Base-by-base conservation (phyloP, 371 early-diverging fungal genomes). In the Lichtheimia ornata region DNA sequence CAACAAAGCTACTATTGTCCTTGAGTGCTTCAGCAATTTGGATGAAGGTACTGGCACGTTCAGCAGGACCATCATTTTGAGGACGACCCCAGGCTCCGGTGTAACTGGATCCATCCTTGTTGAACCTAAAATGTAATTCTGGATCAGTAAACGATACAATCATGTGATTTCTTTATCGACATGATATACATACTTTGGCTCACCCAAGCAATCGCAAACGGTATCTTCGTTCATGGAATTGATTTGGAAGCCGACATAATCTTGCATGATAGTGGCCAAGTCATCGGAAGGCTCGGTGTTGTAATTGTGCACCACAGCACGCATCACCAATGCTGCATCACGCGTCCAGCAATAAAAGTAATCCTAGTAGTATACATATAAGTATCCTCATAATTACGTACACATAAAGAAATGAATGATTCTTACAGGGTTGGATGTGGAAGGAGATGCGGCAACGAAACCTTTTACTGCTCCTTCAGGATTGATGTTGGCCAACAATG, bases 11-110 rank as follows among this genome's bases (percentile, higher is more conserved):
- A 11, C 43, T 35, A 24, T 61, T 55, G 28, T 27, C 56, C 22
- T n/a, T 44, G 41, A 55, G 73, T 40, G 68, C 59, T 6, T 76
- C 25, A 5, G 82, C 82, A 61, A 83, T 87, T 13, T 61, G 35
- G 0, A 84, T 74, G n/a, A 88, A 54, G 14, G 84, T 61, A 5
- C 70, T 66, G 0, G 87, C 90, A 2, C 94, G 84, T 22, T 91
- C 82, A 2, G 92, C 93, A 25, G 94, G 94, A 0, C 92, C 93
- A 65, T 94, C 95, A 61, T 89, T 88, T 70, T 94, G 94, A 41
- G 93, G 92, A 25, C 63, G 27, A 20, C 57, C 63, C 63, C 63
- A 63, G 27, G 63, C 52, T 13, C 63, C 63, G 15, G 63, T 63
- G 51, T 52, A 63, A 24, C 63, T 63, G 17, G 54, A 28, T 28